Evolutionary conservation across 805 yeast genomes (phyloP), one percentile per base, ranked within the genome.

Genomic region (Kodamaea fukazawae): DNA sequence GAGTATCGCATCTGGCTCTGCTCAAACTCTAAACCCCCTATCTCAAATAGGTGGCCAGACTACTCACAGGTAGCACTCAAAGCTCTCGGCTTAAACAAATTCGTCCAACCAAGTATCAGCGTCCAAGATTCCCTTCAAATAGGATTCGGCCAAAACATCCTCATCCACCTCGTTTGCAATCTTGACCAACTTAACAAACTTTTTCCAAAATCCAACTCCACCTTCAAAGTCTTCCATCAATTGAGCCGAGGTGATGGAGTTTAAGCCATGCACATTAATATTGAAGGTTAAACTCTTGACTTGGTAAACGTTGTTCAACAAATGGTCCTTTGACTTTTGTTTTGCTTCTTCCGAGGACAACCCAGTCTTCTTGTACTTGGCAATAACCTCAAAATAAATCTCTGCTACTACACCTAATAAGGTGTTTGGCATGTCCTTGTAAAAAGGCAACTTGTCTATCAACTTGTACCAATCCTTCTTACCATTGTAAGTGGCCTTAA

Each of bases 381-480:
- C 51, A 22, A 70, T 60, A 35, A 52, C 63, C 41, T 75, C 79
- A 31, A 79, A 70, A 48, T 73, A 78, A 13, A 75, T 63, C 50
- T 79, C 79, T 4, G 75, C 64, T 3, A 82, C 66, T 8, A 83
- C 70, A 6, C 86, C 91, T 51, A 81, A 57, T 10, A 84, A 64
- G 1, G 87, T 79, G 52, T 73, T 82, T 43, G 86, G 82, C 23
- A 78, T 58, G 30, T 67, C 65, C 18, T 55, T 57, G 42, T 68
- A 73, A 53, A 85, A 86, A 8, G 96, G 96, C 36, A 83, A 51
- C 43, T 75, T 70, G 9, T 62, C 51, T 2, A 78, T 75, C 32
- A 88, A 59, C 6, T 63, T 45, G 34, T 70, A 63, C 96, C 96
- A 88, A 2, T 75, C 73, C 12, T 54, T 46, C 46, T 72, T 76